These are phyloP conservation scores for Fusarium tricinctum DNA, from an alignment of 2,329 filamentous ascomycete genomes.

Conservation along the genomic window DNA sequence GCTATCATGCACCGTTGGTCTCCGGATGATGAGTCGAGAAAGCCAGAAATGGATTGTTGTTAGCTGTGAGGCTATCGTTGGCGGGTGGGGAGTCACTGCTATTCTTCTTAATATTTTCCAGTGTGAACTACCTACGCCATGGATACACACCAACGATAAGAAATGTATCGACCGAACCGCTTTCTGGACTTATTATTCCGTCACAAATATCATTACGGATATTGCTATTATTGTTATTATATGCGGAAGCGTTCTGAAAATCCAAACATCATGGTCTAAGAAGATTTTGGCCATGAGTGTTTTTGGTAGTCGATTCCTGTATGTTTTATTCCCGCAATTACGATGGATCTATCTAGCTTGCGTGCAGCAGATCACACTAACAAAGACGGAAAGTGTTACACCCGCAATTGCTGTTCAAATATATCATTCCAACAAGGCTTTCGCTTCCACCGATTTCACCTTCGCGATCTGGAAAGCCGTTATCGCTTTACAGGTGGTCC, in stretches of 20 bases:
- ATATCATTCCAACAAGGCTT: slow-evolving; percentile 44
- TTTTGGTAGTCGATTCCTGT: slow-evolving; percentile 52
- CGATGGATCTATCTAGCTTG: too few relatives aligned
- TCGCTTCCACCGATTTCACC: slow-evolving; percentile 39
- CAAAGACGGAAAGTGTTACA: too few relatives aligned
- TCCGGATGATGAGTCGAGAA: slow-evolving; percentile 44
- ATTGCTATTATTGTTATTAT: slow-evolving; percentile 48
- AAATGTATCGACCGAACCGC: slow-evolving; percentile 43
- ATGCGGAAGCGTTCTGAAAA: slow-evolving; percentile 48
- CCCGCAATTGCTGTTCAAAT: slow-evolving; percentile 49
- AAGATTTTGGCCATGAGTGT: slow-evolving; percentile 50
- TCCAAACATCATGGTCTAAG: slow-evolving; percentile 49
- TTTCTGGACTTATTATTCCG: slow-evolving; percentile 50
- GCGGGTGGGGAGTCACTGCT: slow-evolving; percentile 45
- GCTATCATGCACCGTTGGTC: slow-evolving; percentile 47
- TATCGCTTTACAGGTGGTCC: slow-evolving; percentile 47
- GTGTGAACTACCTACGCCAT: slow-evolving; percentile 48
- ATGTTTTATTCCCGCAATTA: slow-evolving; percentile 32
- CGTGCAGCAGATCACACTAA: too few relatives aligned
- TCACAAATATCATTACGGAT: slow-evolving; percentile 51
- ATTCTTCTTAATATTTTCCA: slow-evolving; percentile 49
- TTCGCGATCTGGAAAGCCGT: slow-evolving; percentile 47
- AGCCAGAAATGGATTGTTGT: slow-evolving; percentile 43
- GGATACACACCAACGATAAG: slow-evolving; percentile 42
- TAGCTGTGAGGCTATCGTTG: slow-evolving; percentile 37